These are phyloP conservation scores for Pseudogymnoascus sp. DNA, from an alignment of 2,329 filamentous ascomycete species.

Conservation along the genomic window DNA sequence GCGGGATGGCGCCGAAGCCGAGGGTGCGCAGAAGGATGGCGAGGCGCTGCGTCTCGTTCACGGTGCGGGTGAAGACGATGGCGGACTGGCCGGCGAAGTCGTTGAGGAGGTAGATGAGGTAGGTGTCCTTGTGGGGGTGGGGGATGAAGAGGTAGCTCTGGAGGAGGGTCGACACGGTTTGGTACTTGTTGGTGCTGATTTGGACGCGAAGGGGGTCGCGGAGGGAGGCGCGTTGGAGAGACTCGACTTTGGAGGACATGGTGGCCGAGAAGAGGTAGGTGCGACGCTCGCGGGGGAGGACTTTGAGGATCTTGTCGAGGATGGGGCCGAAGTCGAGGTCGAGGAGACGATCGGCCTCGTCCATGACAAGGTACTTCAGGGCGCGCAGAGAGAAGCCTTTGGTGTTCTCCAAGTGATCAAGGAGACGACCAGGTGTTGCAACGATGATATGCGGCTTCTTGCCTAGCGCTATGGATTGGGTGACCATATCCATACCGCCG, in stretches of 20 bases:
- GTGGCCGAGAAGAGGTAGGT: slow-evolving; percentile 94
- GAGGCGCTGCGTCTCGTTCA: slow-evolving; percentile 81
- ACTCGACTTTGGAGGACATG: slow-evolving; percentile 89
- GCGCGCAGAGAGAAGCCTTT: slow-evolving; percentile 83
- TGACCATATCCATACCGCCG: slow-evolving; percentile 92
- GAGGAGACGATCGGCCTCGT: slow-evolving; percentile 84
- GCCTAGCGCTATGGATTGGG: slow-evolving; percentile 82
- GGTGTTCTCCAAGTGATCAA: slow-evolving; percentile 93
- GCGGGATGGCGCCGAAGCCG: slow-evolving; percentile 81
- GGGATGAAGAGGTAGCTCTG: slow-evolving; percentile 84
- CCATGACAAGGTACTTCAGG: slow-evolving; percentile 86
- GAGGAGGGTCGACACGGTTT: slow-evolving; percentile 81
- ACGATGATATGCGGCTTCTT: slow-evolving; percentile 94
- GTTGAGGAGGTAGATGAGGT: slow-evolving; percentile 77
- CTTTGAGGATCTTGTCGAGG: slow-evolving; percentile 87
- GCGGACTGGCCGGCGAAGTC: slow-evolving; percentile 78
- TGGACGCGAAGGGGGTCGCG: slow-evolving; percentile 76
- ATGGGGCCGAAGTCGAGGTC: slow-evolving; percentile 92
- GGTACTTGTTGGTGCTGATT: slow-evolving; percentile 75
- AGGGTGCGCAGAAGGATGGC: slow-evolving; percentile 75
- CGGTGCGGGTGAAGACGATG: slow-evolving; percentile 87
- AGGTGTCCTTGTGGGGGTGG: slow-evolving; percentile 79
- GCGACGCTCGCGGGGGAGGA: slow-evolving; percentile 65
- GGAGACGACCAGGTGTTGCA: slow-evolving; percentile 77
- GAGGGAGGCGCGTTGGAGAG: slow-evolving; percentile 79